Evolutionary conservation across 306 rosid species (phyloP).

Genomic region (Luffa acutangula): DNA sequence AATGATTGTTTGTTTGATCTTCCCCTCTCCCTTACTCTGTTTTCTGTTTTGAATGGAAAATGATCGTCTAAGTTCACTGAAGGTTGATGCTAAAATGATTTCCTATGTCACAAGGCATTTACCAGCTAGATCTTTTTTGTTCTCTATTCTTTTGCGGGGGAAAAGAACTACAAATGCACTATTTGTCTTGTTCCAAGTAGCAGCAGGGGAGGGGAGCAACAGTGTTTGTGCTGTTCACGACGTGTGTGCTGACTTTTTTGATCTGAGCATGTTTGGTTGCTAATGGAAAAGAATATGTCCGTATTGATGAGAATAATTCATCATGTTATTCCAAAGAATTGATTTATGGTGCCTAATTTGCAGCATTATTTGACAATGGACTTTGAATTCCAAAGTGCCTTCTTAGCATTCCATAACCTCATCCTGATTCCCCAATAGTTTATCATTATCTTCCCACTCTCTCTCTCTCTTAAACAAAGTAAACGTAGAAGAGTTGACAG

Average conservation of each 20-base stretch:
- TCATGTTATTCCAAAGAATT: constrained; percentile 8
- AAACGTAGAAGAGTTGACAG: background rate
- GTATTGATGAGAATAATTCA: constrained; percentile 7
- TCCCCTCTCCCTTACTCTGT: background rate
- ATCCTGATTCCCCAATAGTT: background rate
- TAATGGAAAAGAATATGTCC: constrained; percentile 11
- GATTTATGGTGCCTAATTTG: background rate
- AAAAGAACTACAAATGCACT: background rate
- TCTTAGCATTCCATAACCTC: background rate
- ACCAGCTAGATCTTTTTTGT: background rate
- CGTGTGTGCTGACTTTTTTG: background rate
- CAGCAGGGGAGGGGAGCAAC: background rate
- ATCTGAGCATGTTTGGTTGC: constrained; percentile 11
- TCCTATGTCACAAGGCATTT: background rate
- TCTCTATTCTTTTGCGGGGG: background rate
- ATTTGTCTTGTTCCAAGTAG: background rate
- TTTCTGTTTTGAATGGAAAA: background rate
- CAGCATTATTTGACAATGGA: background rate
- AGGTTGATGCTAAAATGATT: background rate
- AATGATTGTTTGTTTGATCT: background rate
- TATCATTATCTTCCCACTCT: background rate
- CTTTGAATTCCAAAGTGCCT: background rate
- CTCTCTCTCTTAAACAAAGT: background rate
- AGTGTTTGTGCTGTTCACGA: constrained; percentile 7
- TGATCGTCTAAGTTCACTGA: background rate